Percentiles rank a stretch among this genome's conserved stretches.
These are phyloP conservation scores for Millerozyma miso DNA, from an alignment of 805 yeast species.

Conservation along the genomic window DNA sequence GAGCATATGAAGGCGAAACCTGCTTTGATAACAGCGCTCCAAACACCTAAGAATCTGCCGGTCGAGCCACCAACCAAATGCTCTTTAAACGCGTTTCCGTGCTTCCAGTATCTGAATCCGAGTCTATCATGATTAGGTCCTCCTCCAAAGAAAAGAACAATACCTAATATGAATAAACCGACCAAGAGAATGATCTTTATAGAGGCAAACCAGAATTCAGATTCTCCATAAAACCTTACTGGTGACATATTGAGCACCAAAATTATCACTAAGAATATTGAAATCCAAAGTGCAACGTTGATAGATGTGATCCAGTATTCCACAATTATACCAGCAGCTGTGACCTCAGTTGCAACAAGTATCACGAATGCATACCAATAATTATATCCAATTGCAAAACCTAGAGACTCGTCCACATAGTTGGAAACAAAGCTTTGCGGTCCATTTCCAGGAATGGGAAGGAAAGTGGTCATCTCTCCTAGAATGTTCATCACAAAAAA, in stretches of 20 bases:
- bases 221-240: conserved; percentile 19
- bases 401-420: conserved; percentile 21
- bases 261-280: conserved; percentile 25
- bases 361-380: conserved; percentile 23
- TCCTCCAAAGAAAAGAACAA: conserved; percentile 20
- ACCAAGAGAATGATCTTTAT: conserved; percentile 16
- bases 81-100: conserved; percentile 13
- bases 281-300: conserved; percentile 40
- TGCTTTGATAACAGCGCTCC: conserved; percentile 56
- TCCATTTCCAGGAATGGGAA: conserved; percentile 30
- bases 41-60: conserved; percentile 57
- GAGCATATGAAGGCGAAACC: conserved; percentile 34
- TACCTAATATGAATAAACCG: conserved; percentile 16
- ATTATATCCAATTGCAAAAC: conserved; percentile 28
- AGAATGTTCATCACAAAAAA: conserved; percentile 25
- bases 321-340: conserved; percentile 19
- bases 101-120: conserved; percentile 22
- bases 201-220: conserved; percentile 18
- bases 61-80: conserved; percentile 36
- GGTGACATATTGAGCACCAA: conserved; percentile 13
- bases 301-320: conserved; percentile 22
- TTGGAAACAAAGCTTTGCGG: conserved; percentile 24
- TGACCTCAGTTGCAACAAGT: conserved; percentile 17
- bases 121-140: conserved; percentile 15
- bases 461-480: conserved; percentile 27